These are phyloP conservation scores for Ophiostoma sp. DNA, from an alignment of 2,329 filamentous ascomycete genomes.

Conservation along the genomic window DNA sequence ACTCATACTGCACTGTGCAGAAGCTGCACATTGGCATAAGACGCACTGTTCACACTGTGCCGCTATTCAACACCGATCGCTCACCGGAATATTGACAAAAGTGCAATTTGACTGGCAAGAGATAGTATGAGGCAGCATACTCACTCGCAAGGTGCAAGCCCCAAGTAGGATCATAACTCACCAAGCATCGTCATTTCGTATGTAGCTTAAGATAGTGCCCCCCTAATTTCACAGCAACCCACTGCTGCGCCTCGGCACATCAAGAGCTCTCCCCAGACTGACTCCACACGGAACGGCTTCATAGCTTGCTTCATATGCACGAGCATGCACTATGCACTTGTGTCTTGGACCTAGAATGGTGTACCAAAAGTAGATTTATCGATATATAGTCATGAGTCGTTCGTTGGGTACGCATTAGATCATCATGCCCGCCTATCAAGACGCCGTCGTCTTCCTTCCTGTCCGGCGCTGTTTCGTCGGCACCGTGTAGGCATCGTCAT, in stretches of 20 bases:
- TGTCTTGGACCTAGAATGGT: neutral
- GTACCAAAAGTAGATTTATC: neutral
- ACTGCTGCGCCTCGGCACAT: neutral
- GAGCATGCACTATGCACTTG: neutral
- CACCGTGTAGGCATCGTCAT: neutral
- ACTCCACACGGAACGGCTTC: neutral
- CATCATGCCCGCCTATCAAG: neutral
- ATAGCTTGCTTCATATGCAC: neutral
- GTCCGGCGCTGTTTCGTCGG: conserved; percentile 17
- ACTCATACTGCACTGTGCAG: neutral
- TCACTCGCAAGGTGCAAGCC: too few species aligned
- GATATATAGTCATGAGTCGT: neutral
- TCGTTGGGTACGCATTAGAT: neutral
- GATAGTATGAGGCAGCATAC: too few species aligned
- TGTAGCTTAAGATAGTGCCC: neutral
- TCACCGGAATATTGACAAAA: too few species aligned
- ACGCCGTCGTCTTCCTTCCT: conserved; percentile 21
- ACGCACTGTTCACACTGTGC: neutral
- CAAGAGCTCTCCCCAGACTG: conserved; percentile 9
- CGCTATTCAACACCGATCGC: too few species aligned
- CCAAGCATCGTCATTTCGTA: too few species aligned
- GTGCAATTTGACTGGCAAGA: too few species aligned
- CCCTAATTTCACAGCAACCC: neutral
- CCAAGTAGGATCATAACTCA: too few species aligned
- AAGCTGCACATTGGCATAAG: neutral